Base-by-base conservation (phyloP, 2,329 filamentous ascomycete species). In the Stemphylium vesicarium region DNA sequence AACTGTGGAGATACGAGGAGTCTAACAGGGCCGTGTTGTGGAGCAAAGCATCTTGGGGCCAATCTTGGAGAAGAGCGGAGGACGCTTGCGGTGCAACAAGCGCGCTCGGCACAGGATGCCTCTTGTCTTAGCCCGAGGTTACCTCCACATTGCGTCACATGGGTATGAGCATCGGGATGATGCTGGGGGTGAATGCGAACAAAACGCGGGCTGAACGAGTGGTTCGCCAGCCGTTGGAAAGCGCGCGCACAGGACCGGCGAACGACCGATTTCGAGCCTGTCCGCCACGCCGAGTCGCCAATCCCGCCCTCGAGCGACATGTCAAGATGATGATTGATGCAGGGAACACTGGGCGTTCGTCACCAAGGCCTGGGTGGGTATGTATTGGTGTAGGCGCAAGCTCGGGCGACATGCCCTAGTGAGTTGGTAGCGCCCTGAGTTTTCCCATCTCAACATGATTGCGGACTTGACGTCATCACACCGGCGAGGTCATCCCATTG, bases 1-100 rank as follows among this genome's bases (percentile, higher is more conserved):
- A 69, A 62, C 51, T 62, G 65, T 69, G 66, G 66, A 62, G 53
- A 61, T 57, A 55, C 60, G 64, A 58, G 62, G 49, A 64, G 57
- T 53, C 57, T 59, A 68, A 56, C 66, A 66, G 60, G 66, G 56
- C 52, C 44, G 53, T 53, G n/a, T 29, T 52, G 63, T 69, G 66
- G 66, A 60, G 51, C 57, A 38, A 53, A 54, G 29, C 53, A 36
- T 52, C 51, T 59, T 65, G 59, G 49, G 45, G 40, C 64, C 64
- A 69, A 65, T 67, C 63, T 60, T 59, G 58, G 60, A 61, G 57
- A 56, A 46, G 44, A 56, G 57, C 50, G 62, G 59, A 64, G 52
- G 43, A 59, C 59, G 61, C 63, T 67, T 66, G 60, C 56, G 49
- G 59, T 63, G 51, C 56, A 60, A 66, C 56, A 62, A 64, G 65